Evolutionary conservation across 257 asterid genomes (phyloP), one percentile per base, ranked within the genome.

Genomic region (Thymus mandschuricus): DNA sequence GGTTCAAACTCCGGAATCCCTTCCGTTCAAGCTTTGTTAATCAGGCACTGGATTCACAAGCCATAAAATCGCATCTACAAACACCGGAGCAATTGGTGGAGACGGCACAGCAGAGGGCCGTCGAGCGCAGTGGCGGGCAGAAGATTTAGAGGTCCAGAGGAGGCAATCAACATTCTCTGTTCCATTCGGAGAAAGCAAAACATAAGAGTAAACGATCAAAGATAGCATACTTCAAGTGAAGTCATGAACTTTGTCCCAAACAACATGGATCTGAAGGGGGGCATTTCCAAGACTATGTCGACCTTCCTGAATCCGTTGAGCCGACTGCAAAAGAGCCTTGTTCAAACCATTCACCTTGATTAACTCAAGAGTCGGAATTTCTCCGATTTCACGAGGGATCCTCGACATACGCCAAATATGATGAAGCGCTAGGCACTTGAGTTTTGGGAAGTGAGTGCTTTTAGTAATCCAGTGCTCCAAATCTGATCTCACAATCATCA

Each of bases 371-470:
- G 57, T 15, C 3, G 9, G 10, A 15, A 51, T n/a, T 1, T 6
- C 28, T 6, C 57, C 57, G 1, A 51, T 6, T n/a, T 6, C 57
- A 21, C 1, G 9, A 1, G 40, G 35, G 12, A 29, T 29, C 38
- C 10, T n/a, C 15, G 7, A 21, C 27, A 62, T 51, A 40, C 4
- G 6, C 35, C 15, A 21, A 41, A 54, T 41, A 63, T 2, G 8
- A 43, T 10, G 10, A 41, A 43, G 35, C 68, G 27, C 27, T 10
- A 63, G 54, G 55, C 6, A 44, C 35, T 43, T 63, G 28, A 44
- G 68, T 6, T 40, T 63, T 28, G 68, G 57, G 41, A 64, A 64
- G 57, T 64, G 69, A 5, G 13, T 12, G 12, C 57, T 29, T 29
- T 46, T 13, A 10, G 69, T 45, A 8, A 64, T 64, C 69, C 43